Conservation (phyloP, 2,329 filamentous ascomycete species). For the Aspergillus flavus region DNA sequence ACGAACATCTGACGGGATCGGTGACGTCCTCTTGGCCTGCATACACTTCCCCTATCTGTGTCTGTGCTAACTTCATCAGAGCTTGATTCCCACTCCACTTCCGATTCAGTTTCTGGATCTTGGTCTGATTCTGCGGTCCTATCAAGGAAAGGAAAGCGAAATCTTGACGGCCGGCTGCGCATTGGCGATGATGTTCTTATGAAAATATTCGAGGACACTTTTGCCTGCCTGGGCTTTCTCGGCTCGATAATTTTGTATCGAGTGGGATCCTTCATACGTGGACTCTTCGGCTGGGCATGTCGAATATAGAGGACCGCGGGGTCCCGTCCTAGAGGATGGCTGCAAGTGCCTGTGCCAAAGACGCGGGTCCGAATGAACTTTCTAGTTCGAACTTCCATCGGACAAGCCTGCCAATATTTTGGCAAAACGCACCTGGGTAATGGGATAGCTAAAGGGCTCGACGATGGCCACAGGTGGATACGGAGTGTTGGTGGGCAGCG, state of each 20-base stretch:
- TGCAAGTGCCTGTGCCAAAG: slow-evolving; percentile 16
- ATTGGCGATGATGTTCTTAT: slow-evolving; percentile 11
- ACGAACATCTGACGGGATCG: slow-evolving; percentile 16
- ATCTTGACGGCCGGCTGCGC: slow-evolving; percentile 15
- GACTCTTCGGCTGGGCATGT: slow-evolving; percentile 6
- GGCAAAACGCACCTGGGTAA: slow-evolving; percentile 20
- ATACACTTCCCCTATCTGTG: not conserved
- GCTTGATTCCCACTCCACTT: not conserved
- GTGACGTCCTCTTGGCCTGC: slow-evolving; percentile 11
- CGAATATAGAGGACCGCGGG: slow-evolving; percentile 18
- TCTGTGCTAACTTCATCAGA: not conserved
- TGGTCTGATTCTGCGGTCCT: slow-evolving; percentile 6
- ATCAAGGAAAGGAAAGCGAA: slow-evolving; percentile 20
- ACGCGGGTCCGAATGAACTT: slow-evolving; percentile 21
- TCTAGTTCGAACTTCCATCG: slow-evolving; percentile 25
- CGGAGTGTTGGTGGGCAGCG: not conserved
- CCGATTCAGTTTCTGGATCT: not conserved
- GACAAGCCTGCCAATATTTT: slow-evolving; percentile 18
- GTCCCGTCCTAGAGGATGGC: slow-evolving; percentile 16
- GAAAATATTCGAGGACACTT: not conserved
- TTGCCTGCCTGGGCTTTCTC: slow-evolving; percentile 5
- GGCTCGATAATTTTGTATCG: slow-evolving; percentile 15
- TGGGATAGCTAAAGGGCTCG: not conserved
- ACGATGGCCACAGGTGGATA: not conserved
- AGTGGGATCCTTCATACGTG: slow-evolving; percentile 4